These are phyloP conservation scores for Rubia balearica DNA, from an alignment of 305 asterid genomes.

Conservation along the genomic window DNA sequence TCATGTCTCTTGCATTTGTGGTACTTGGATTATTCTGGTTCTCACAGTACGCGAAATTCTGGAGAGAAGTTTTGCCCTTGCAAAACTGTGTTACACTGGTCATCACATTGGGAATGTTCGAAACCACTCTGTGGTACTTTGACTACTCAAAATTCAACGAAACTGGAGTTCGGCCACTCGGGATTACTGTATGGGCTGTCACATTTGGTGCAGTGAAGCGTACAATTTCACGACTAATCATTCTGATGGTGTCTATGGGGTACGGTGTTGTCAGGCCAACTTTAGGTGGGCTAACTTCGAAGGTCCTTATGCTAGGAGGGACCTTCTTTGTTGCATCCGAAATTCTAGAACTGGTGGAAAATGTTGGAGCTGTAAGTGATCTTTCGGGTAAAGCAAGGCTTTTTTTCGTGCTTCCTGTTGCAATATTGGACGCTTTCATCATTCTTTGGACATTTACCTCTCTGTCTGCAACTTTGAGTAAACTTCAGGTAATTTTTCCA, in stretches of 20 bases:
- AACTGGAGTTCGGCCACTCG: constrained; percentile 75
- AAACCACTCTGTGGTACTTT: constrained; percentile 92
- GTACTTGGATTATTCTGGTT: constrained; percentile 86
- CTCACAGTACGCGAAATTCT: constrained; percentile 81
- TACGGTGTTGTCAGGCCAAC: constrained; percentile 96
- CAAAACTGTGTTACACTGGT: constrained; percentile 83
- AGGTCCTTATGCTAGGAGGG: constrained; percentile 79
- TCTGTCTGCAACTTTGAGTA: constrained; percentile 73
- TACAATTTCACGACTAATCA: constrained; percentile 63
- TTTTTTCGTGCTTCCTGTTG: constrained; percentile 78
- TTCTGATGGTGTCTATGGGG: constrained; percentile 92
- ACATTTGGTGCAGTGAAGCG: constrained; percentile 84
- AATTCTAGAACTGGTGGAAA: constrained; percentile 77
- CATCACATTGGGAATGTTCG: constrained; percentile 84
- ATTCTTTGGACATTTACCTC: constrained; percentile 89
- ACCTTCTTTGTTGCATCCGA: constrained; percentile 81
- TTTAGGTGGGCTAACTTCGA: constrained; percentile 85
- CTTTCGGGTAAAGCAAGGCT: constrained; percentile 82
- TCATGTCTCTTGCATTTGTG: constrained; percentile 79
- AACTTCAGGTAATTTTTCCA: constrained; percentile 88
- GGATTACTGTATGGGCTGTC: constrained; percentile 87
- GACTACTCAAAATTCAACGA: constrained; percentile 87
- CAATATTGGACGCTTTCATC: constrained; percentile 89
- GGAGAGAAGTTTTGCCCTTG: constrained; percentile 86
- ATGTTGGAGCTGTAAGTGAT: constrained; percentile 84